These are phyloP conservation scores for Acacia concinna DNA, from an alignment of 331 rosid species.

Conservation along the genomic window DNA sequence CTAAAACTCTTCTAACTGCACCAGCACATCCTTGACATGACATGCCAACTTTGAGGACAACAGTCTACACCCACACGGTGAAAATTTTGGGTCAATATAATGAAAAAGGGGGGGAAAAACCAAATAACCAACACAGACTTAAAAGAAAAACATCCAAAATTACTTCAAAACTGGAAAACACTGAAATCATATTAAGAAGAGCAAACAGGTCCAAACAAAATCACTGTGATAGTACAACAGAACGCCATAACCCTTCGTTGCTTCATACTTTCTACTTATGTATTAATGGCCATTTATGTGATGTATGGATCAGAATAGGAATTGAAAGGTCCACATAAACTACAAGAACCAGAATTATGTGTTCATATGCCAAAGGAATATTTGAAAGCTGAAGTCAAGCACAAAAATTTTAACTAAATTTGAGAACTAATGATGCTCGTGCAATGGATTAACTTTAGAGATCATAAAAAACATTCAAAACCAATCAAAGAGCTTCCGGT, in stretches of 20 bases:
- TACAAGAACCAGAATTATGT: not conserved
- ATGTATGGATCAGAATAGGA: not conserved
- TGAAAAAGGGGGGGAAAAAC: not conserved
- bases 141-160: not conserved
- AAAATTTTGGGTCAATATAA: not conserved
- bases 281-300: not conserved
- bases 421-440: not conserved
- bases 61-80: slow-evolving; percentile 55
- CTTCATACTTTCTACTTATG: not conserved
- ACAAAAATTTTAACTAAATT: not conserved
- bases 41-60: slow-evolving; percentile 91
- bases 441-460: not conserved
- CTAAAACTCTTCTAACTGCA: slow-evolving; percentile 89
- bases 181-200: not conserved
- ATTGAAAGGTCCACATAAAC: slow-evolving; percentile 1
- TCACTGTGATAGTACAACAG: not conserved
- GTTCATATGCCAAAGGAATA: not conserved
- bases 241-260: not conserved
- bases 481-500: not conserved
- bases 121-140: slow-evolving; percentile 5
- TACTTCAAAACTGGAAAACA: not conserved
- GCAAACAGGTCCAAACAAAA: not conserved
- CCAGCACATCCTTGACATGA: slow-evolving; percentile 92
- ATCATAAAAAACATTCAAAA: not conserved
- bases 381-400: not conserved